Conservation (phyloP, 1,284 basidiomycete species). For the Thelephora terrestris region DNA sequence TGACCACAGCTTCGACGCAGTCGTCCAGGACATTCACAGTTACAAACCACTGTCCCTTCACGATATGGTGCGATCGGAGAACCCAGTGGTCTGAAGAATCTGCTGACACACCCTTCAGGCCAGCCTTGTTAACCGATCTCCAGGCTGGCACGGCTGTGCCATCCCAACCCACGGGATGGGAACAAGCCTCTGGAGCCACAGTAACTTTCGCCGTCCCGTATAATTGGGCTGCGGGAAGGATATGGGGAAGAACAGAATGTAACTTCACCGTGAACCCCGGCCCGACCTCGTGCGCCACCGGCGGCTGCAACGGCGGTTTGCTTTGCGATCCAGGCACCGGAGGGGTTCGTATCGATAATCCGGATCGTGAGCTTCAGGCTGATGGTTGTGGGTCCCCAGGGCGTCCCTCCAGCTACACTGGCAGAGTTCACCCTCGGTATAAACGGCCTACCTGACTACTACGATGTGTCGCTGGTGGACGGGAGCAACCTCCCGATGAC, state of each 20-base stretch:
- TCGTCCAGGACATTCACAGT: slow-evolving; percentile 27
- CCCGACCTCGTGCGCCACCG: slow-evolving; percentile 32
- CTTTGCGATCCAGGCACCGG: slow-evolving; percentile 32
- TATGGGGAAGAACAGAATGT: slow-evolving; percentile 32
- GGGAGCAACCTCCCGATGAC: slow-evolving; percentile 32
- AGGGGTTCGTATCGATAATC: slow-evolving; percentile 6
- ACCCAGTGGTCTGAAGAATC: background rate
- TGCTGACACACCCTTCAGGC: slow-evolving; percentile 1
- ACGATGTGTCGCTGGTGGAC: slow-evolving; percentile 34
- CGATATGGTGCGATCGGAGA: slow-evolving; percentile 22
- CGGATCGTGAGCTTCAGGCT: background rate
- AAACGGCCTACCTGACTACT: slow-evolving; percentile 24
- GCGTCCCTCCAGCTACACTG: slow-evolving; percentile 33
- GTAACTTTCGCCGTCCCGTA: slow-evolving; percentile 27
- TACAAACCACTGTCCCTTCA: slow-evolving; percentile 24
- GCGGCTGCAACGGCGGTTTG: slow-evolving; percentile 39
- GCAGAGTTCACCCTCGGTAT: slow-evolving; percentile 33
- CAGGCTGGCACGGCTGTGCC: slow-evolving; percentile 13
- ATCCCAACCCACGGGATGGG: slow-evolving; percentile 22
- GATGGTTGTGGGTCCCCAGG: slow-evolving; percentile 11
- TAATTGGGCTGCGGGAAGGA: slow-evolving; percentile 30
- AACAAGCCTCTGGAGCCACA: slow-evolving; percentile 18
- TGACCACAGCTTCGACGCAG: no score
- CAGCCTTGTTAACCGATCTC: slow-evolving; percentile 17
- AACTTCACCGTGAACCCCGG: slow-evolving; percentile 32